Evolutionary conservation across 169 alveolate species (phyloP), one percentile per base, ranked within the genome.

Genomic region (Cytauxzoon felis): DNA sequence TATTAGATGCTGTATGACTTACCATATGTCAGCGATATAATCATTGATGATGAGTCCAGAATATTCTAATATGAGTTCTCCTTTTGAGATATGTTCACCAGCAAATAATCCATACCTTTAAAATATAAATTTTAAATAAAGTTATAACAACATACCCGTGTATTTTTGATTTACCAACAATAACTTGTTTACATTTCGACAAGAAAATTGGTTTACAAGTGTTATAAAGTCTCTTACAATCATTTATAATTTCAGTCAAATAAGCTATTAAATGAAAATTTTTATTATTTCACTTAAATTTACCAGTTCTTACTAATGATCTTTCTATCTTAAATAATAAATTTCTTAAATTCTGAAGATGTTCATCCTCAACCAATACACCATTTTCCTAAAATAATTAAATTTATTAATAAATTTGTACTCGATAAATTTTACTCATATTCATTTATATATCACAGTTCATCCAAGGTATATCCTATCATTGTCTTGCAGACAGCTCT

Each of bases 31-130:
- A n/a, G 81, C 72, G 64, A 68, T 56, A 64, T 56, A 19, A 54
- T 68, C 81, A 8, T 70, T 41, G 27, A 68, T 59, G 34, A 68
- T 65, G 27, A 68, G 81, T 36, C 83, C 83, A 0, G 83, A 70
- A 45, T 72, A 72, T 18, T 72, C 83, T 56, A 72, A n/a, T 5
- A 72, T 67, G 26, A 72, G 45, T 18, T 72, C 83, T 30, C 83
- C 83, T 56, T 72, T 72, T 29, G 48, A 49, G 9, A 72, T 66
- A 11, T 52, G 49, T 19, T 66, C 81, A 11, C 18, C 72, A 0
- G 83, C 83, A 36, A 72, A 72, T 50, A 72, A 47, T n/a, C 83
- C 83, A 21, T 64, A 72, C 23, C 47, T 58, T 61, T 13, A 48
- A 13, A 13, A 43, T 48, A n/a, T 48, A 38, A 13, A 38, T n/a